Conservation (phyloP, 2,329 filamentous ascomycete genomes). For the Mycosphaerella sp. region DNA sequence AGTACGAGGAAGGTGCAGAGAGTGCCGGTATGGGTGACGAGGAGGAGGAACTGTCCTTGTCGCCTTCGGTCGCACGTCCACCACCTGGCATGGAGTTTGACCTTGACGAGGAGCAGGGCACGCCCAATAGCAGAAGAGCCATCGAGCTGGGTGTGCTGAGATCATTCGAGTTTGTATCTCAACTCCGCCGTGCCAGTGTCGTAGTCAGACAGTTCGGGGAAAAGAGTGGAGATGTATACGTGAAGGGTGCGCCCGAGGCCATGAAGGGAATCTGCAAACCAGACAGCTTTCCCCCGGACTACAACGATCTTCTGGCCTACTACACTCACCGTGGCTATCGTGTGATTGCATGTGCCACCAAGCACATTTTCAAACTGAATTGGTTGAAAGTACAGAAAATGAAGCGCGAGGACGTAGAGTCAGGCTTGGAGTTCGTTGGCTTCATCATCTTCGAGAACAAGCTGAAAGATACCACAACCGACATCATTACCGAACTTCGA, state of each 20-base stretch:
- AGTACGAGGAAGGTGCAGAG: constrained; percentile 80
- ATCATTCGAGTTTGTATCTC: constrained; percentile 90
- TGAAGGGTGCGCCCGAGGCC: constrained; percentile 94
- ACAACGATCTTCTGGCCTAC: constrained; percentile 78
- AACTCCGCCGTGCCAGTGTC: constrained; percentile 85
- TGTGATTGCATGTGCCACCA: constrained; percentile 91
- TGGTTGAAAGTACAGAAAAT: constrained; percentile 96
- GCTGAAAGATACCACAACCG: constrained; percentile 77
- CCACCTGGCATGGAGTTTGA: constrained; percentile 58
- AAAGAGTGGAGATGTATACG: constrained; percentile 77
- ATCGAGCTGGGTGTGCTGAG: constrained; percentile 88
- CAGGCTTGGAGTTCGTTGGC: constrained; percentile 75
- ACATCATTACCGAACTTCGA: constrained; percentile 73
- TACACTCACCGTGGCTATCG: constrained; percentile 96
- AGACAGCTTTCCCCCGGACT: constrained; percentile 79
- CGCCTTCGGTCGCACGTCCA: constrained; percentile 83
- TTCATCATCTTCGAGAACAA: constrained; percentile 99
- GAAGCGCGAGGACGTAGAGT: constrained; percentile 78
- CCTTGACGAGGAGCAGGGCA: constrained; percentile 45
- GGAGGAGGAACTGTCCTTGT: constrained; percentile 68
- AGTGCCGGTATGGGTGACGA: constrained; percentile 57
- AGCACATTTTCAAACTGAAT: constrained; percentile 77
- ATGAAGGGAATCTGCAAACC: constrained; percentile 88
- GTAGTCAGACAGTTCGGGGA: constrained; percentile 84
- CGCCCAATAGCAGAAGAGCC: constrained; percentile 44